Conservation (phyloP, 208 protist genomes). For the Acanthamoeba lenticulata region DNA sequence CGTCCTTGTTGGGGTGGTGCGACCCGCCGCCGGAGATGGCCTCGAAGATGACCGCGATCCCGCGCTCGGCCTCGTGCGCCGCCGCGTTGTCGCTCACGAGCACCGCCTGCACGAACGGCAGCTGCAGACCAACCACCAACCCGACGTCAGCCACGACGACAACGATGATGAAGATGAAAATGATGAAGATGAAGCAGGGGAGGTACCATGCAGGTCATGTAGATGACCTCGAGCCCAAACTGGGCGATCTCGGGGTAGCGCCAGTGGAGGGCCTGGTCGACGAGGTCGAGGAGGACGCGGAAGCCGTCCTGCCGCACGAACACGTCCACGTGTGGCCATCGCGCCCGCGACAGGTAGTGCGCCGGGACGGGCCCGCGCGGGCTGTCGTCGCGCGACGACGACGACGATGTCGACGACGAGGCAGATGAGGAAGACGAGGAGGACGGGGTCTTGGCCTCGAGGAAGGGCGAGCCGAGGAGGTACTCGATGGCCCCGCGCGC, state of each 20-base stretch:
- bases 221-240: conserved; percentile 43
- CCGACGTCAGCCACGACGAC: background rate
- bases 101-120: conserved; percentile 13
- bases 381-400: too few species aligned
- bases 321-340: conserved; percentile 50
- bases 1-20: background rate
- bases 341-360: background rate
- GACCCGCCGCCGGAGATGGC: background rate
- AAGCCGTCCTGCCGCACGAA: conserved; percentile 37
- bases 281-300: conserved; percentile 11
- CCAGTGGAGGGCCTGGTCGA: conserved; percentile 21
- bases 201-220: conserved; percentile 32
- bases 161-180: too few species aligned
- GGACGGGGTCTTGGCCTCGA: too few species aligned
- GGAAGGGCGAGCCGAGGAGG: conserved; percentile 29
- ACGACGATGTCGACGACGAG: too few species aligned
- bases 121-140: background rate
- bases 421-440: too few species aligned
- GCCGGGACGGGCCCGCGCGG: background rate
- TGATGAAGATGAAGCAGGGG: too few species aligned
- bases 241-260: conserved; percentile 65
- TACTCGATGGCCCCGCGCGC: conserved; percentile 53
- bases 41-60: conserved; percentile 14
- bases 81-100: conserved; percentile 14
- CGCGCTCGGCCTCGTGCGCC: background rate